Evolutionary conservation across 176 grass and related monocot genomes (phyloP), one percentile per base, ranked within the genome.

Genomic region (Eragrostis nindensis): DNA sequence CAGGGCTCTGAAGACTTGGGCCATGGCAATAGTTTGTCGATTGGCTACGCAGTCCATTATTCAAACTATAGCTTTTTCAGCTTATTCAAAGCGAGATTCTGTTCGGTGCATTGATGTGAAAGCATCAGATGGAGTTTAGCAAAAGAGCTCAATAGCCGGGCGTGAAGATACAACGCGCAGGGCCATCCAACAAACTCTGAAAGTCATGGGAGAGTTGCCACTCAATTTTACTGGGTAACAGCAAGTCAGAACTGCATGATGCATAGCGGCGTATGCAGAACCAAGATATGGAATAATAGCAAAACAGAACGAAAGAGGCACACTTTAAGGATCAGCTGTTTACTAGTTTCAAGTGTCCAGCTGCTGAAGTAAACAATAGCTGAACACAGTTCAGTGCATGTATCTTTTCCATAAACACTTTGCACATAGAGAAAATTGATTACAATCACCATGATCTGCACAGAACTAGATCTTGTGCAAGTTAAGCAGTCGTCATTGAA

Each of bases 11-110:
- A 50, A 52, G n/a, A 45, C 46, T 14, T 63, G 22, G 67, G 32
- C 71, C 45, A 46, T 79, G 47, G 38, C 68, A 73, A 72, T 25
- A 65, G 67, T 44, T 63, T 77, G 42, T 48, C 11, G 5, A 32
- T 76, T 78, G 66, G 42, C 7, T 70, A 59, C 3, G 21, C 67
- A 62, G 12, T 11, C 43, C 66, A 78, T 52, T 10, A 64, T 65
- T 46, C 57, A 11, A 44, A 72, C 45, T 65, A 75, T 27, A 29
- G n/a, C 15, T 19, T 50, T 45, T 66, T 54, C 70, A 54, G 61
- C 61, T 66, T 25, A 7, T 21, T 47, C 66, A 7, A 40, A 52
- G 49, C 4, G 56, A 26, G 15, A 6, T 64, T 53, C 26, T 53
- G 21, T 52, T 53, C 45, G 25, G 22, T 18, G 19, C 17, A 36